Conservation (phyloP, 1,284 basidiomycete genomes). For the Papiliotrema fonsecae region DNA sequence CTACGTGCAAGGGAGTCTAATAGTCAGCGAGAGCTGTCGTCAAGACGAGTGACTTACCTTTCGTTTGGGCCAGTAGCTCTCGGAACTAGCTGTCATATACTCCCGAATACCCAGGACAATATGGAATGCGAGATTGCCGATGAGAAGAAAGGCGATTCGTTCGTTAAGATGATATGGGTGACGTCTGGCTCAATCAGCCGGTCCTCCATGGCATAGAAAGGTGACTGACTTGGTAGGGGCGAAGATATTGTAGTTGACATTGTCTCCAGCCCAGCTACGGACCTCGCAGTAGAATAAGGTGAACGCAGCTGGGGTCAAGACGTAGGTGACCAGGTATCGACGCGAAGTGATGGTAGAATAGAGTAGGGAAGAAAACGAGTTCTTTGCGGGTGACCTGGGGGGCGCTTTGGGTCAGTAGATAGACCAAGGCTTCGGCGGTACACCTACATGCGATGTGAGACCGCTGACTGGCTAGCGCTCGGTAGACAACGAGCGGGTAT, state of each 20-base stretch:
- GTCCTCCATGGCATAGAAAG: background rate
- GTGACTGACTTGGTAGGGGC: conserved; percentile 19
- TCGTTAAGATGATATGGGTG: conserved; percentile 45
- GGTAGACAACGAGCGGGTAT: background rate
- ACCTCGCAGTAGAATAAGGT: background rate
- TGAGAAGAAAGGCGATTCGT: conserved; percentile 37
- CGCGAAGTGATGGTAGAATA: background rate
- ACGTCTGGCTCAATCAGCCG: conserved; percentile 17
- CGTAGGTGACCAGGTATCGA: conserved; percentile 1
- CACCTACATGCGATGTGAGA: background rate
- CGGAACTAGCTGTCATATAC: conserved; percentile 16
- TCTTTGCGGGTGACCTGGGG: background rate
- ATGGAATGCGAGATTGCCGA: conserved; percentile 25
- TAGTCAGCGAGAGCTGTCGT: background rate
- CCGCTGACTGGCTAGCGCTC: background rate
- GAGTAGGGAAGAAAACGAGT: background rate
- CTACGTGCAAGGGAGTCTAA: conserved; percentile 16
- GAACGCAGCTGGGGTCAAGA: background rate
- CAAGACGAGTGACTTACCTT: conserved; percentile 13
- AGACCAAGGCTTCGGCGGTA: background rate
- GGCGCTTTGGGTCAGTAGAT: background rate
- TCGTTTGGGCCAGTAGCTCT: conserved; percentile 29
- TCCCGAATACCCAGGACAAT: conserved; percentile 25
- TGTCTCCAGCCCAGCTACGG: background rate
- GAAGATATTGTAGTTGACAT: conserved; percentile 15